Base-by-base conservation (phyloP, 345 rosid genomes). In the Sisymbrium altissimum region DNA sequence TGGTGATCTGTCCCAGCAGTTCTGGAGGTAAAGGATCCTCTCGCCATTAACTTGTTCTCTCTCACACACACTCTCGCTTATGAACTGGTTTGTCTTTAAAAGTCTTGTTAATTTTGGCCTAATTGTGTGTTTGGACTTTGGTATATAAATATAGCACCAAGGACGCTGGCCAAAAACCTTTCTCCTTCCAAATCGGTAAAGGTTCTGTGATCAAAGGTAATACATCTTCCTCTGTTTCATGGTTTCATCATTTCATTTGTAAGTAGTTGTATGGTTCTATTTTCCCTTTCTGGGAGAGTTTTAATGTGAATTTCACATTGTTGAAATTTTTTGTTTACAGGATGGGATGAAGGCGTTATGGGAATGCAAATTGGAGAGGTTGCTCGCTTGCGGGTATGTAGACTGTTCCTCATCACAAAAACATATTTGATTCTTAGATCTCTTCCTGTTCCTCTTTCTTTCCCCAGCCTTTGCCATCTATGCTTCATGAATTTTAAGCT, bases 281-380 rank as follows among this genome's bases (percentile, higher is more conserved):
- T 7, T 43, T 19, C 9, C 8, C 0, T 50, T 40, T 44, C 43
- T 17, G 27, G 32, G 15, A 18, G 35, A 6, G 45, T 17, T 17
- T 2, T 29, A 0, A 21, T 25, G 33, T 56, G 38, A 25, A n/a
- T 54, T n/a, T n/a, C n/a, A n/a, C n/a, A 38, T 9, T 61, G n/a
- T n/a, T n/a, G 12, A 1, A 6, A 12, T 1, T 0, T 4, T 17
- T 48, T 38, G 38, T 44, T 19, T 85, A 73, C 76, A 94, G 98
- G 98, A 79, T 91, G 97, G 97, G 98, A 94, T 86, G 98, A 91
- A 87, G 98, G 98, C 59, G 98, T 94, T 70, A 7, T 88, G 78
- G 97, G 89, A 70, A 94, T 94, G 98, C 96, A 91, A 79, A 70
- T 89, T 46, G 98, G 97, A 80, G 98, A 94, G 78, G 82, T 82